A percentile compares a stretch with the other conserved stretches of the same genome.
Conservation (phyloP, 805 yeast genomes). For the Wickerhamomyces alni region DNA sequence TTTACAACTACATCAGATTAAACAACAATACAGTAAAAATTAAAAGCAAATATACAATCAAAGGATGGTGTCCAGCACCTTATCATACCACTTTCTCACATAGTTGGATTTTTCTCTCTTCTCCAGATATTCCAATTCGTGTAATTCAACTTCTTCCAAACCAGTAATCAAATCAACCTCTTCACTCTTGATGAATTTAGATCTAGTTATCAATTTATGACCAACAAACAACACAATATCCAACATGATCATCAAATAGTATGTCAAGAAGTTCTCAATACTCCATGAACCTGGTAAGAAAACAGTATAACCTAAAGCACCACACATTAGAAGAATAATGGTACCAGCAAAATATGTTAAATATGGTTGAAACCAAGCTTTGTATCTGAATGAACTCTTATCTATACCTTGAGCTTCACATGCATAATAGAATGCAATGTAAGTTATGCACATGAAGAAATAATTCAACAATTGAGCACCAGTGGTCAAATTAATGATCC, state of each 20-base stretch:
- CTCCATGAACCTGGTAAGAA: conserved; percentile 61
- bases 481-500: conserved; percentile 68
- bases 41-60: background rate
- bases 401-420: conserved; percentile 41
- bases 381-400: conserved; percentile 34
- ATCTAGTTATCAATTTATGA: conserved; percentile 42
- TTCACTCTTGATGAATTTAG: conserved; percentile 33
- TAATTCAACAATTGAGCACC: conserved; percentile 61
- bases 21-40: no score
- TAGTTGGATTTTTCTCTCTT: background rate
- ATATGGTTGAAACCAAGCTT: conserved; percentile 51
- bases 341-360: conserved; percentile 38
- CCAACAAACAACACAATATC: conserved; percentile 35
- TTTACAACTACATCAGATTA: background rate
- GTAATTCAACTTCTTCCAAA: conserved; percentile 47
- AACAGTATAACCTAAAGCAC: conserved; percentile 58
- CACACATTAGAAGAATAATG: conserved; percentile 39
- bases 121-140: conserved; percentile 29
- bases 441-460: conserved; percentile 17
- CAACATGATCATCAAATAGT: conserved; percentile 63
- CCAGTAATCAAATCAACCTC: conserved; percentile 48
- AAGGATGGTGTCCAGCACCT: background rate
- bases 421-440: conserved; percentile 54
- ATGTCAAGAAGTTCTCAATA: conserved; percentile 51
- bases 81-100: background rate